phyloP scores from a whole-genome alignment of 2,329 filamentous ascomycete species.

The Paraphoma sp. region DNA sequence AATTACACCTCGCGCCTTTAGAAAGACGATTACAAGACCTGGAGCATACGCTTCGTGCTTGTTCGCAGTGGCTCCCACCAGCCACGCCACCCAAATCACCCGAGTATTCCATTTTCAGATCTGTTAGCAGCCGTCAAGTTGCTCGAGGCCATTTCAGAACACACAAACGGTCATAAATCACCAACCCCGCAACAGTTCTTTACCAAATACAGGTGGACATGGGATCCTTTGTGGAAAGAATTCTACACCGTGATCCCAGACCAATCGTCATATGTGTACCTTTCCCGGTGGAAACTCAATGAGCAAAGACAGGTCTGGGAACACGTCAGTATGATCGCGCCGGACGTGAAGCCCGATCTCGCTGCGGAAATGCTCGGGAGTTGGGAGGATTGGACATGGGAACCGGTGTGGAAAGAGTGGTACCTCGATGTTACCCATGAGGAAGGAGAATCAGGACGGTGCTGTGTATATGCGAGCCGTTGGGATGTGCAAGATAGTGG shows the following conservation, averaged over 20 bases:
- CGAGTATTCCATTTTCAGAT: slow-evolving; percentile 6
- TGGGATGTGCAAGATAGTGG: slow-evolving; percentile 14
- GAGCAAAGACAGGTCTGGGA: slow-evolving; percentile 15
- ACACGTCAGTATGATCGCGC: slow-evolving; percentile 9
- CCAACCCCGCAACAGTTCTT: slow-evolving; percentile 8
- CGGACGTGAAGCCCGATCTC: slow-evolving; percentile 8
- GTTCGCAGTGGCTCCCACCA: slow-evolving; percentile 12
- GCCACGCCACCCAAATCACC: neutral
- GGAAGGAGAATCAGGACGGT: neutral
- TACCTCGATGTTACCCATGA: slow-evolving; percentile 12
- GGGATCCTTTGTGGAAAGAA: slow-evolving; percentile 21
- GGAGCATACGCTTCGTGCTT: slow-evolving; percentile 8
- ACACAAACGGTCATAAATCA: neutral
- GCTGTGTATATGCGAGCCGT: slow-evolving; percentile 15
- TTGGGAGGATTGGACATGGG: slow-evolving; percentile 30
- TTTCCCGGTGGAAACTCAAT: slow-evolving; percentile 18
- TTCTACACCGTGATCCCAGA: slow-evolving; percentile 15
- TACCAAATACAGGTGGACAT: slow-evolving; percentile 13
- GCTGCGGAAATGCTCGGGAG: slow-evolving; percentile 15
- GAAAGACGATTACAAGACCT: slow-evolving; percentile 1
- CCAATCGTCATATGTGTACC: slow-evolving; percentile 10
- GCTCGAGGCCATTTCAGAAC: slow-evolving; percentile 10
- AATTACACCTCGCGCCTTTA: neutral
- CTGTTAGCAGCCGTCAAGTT: slow-evolving; percentile 13
- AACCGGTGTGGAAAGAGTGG: slow-evolving; percentile 21